Percentiles rank a stretch among this genome's conserved stretches.
These are phyloP conservation scores for Tetrahymena malaccensis DNA, from an alignment of 73 alveolate genomes.

Conservation along the genomic window DNA sequence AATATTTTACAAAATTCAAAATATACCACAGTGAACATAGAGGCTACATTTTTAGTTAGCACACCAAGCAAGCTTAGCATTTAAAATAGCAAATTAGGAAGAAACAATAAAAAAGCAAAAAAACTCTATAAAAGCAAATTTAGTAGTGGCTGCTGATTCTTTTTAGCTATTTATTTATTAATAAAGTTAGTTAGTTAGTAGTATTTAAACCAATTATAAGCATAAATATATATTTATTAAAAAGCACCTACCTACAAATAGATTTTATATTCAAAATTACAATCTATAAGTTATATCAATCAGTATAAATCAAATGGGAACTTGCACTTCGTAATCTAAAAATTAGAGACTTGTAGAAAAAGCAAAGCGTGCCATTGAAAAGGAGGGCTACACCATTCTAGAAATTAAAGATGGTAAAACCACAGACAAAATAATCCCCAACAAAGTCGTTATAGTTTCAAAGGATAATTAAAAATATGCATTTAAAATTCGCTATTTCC, in stretches of 20 bases:
- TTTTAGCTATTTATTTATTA: too few species aligned
- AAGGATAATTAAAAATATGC: not conserved
- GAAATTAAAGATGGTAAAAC: not conserved
- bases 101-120: not conserved
- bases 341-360: not conserved
- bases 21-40: not conserved
- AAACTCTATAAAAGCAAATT: not conserved
- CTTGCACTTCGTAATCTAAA: not conserved
- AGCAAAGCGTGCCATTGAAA: not conserved
- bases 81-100: not conserved
- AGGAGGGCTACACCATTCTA: not conserved
- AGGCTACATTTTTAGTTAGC: not conserved
- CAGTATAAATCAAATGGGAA: not conserved
- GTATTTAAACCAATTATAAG: not conserved
- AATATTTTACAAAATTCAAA: not conserved
- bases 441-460: not conserved
- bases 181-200: not conserved
- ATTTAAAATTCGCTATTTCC: not conserved
- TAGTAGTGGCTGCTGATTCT: not conserved
- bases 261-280: not conserved
- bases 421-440: not conserved
- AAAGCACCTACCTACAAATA: not conserved
- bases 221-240: not conserved
- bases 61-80: not conserved
- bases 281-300: not conserved